Evolutionary conservation across 495 filamentous ascomycete species (phyloP).

Genomic region (Chaetomium tenue): DNA sequence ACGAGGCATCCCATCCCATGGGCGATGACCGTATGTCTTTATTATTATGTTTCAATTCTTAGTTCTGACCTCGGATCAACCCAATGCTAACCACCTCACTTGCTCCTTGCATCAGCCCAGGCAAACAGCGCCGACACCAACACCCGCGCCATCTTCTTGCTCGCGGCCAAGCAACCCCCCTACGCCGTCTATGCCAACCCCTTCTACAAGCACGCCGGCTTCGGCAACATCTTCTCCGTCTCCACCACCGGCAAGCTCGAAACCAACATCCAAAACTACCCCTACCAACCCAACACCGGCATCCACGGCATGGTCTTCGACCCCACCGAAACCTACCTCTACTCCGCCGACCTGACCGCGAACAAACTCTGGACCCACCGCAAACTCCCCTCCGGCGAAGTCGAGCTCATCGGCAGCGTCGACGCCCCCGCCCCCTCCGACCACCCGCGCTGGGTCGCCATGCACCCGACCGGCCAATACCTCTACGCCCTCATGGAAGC

Average conservation of each 20-base stretch:
- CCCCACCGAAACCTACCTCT: conserved; percentile 76
- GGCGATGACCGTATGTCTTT: conserved; percentile 47
- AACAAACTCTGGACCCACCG: conserved; percentile 86
- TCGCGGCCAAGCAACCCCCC: conserved; percentile 71
- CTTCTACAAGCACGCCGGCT: conserved; percentile 81
- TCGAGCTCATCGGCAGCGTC: conserved; percentile 65
- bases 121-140: conserved; percentile 68
- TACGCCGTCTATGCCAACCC: conserved; percentile 82
- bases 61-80: neutral
- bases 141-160: conserved; percentile 81
- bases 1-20: conserved; percentile 70
- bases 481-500: conserved; percentile 84
- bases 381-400: conserved; percentile 61
- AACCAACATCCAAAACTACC: conserved; percentile 74
- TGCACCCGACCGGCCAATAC: conserved; percentile 71
- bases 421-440: conserved; percentile 68
- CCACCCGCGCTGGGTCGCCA: conserved; percentile 82
- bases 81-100: neutral
- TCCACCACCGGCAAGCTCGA: conserved; percentile 59
- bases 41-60: neutral
- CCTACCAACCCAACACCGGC: conserved; percentile 67
- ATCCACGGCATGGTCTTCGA: conserved; percentile 92
- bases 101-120: conserved; percentile 50
- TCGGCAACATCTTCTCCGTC: conserved; percentile 73
- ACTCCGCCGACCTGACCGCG: conserved; percentile 78